Conservation (phyloP, 2,329 filamentous ascomycete genomes). For the Zalaria sp. region DNA sequence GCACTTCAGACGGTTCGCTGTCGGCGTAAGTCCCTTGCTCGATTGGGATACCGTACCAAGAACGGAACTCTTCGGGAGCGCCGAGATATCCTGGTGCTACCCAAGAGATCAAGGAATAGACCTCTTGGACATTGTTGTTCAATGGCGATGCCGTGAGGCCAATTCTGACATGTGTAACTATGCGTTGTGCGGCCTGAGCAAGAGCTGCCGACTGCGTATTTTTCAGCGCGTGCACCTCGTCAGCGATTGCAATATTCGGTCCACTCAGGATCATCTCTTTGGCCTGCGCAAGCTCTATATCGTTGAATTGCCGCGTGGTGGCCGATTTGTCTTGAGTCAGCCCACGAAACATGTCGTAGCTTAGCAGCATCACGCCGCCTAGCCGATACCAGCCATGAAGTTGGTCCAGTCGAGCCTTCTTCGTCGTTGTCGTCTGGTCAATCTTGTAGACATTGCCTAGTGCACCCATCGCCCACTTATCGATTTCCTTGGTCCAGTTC, state of each 20-base stretch:
- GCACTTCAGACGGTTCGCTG: conserved; percentile 41
- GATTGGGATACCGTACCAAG: conserved; percentile 61
- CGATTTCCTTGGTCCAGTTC: conserved; percentile 73
- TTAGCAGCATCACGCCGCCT: conserved; percentile 64
- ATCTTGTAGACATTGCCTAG: conserved; percentile 46
- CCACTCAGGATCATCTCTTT: conserved; percentile 39
- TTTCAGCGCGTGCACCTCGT: conserved; percentile 75
- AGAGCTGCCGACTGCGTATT: conserved; percentile 40
- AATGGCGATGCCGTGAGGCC: conserved; percentile 79
- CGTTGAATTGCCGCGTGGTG: conserved; percentile 41
- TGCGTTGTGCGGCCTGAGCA: conserved; percentile 38
- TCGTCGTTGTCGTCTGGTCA: conserved; percentile 23
- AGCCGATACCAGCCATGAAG: conserved; percentile 46
- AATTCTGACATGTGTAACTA: conserved; percentile 58
- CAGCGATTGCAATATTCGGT: conserved; percentile 63
- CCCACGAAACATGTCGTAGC: conserved; percentile 52
- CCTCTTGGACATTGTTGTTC: conserved; percentile 71
- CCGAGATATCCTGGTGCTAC: conserved; percentile 69
- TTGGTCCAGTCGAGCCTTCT: conserved; percentile 25
- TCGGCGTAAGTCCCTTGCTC: conserved; percentile 54
- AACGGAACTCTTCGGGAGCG: conserved; percentile 49
- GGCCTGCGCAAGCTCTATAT: conserved; percentile 24
- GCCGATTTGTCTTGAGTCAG: conserved; percentile 14
- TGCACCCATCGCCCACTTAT: conserved; percentile 44
- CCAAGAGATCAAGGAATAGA: conserved; percentile 81